Evolutionary conservation across 2,329 filamentous ascomycete species (phyloP), one percentile per base, ranked within the genome.

Genomic region (Botrytis squamosa): DNA sequence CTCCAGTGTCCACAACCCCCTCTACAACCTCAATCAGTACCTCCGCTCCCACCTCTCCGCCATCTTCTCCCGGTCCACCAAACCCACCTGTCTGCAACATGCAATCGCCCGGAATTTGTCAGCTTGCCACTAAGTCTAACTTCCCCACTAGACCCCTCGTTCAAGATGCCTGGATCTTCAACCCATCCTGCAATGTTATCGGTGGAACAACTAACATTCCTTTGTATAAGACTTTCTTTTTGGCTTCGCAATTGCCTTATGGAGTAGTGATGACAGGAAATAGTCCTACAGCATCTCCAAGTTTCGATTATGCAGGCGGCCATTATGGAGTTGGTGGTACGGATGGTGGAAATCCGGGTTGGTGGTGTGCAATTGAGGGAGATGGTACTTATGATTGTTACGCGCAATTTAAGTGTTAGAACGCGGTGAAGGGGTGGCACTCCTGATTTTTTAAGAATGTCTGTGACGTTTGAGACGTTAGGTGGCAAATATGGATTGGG

Each of bases 151-250:
- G 12, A 42, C 52, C 64, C 9, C 52, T 44, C 20, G 52, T 73
- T n/a, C 71, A 73, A 60, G 64, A 73, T 52, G 71, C 33, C 22
- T 73, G 71, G 71, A 57, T 73, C 42, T 73, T 73, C 18, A 60
- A 69, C 64, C 33, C 64, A 25, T 68, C 66, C 36, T 73, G 71
- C 55, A 62, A 62, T 73, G 71, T 73, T 42, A 73, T 73, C 18
- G 71, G 64, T 20, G 64, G 71, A 40, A 69, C 71, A 40, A 73
- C 71, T 9, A 65, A 65, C 60, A 52, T 73, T 69, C 22, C 64
- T 42, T 38, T 73, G 12, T 60, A 60, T 10, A 18, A 73, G 38
- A 69, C 71, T 8, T 69, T 42, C 25, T 36, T 36, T 14, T 63
- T 73, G 33, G 36, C 29, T 33, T 73, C 71, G 18, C 71, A 73